Evolutionary conservation across 768 basidiomycete species (phyloP), one percentile per base, ranked within the genome.

Genomic region (Mycena pura): DNA sequence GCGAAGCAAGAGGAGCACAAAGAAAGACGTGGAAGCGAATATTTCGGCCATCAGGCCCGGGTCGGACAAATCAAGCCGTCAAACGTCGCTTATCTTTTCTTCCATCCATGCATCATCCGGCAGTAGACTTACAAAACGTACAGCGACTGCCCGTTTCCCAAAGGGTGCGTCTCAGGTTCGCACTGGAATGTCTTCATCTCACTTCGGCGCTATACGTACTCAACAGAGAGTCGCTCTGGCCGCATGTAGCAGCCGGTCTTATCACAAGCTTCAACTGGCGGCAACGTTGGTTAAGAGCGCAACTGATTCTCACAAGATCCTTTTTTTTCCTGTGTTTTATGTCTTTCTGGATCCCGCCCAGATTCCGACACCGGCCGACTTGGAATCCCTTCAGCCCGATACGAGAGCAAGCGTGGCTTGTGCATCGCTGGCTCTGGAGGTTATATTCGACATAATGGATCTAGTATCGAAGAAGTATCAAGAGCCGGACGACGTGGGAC

Each of bases 101-200:
- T 24, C 11, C 45, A 27, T 29, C 15, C 45, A 47, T 47, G 45
- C 45, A 47, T 36, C 34, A 36, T 47, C 45, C 29, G 52, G 52
- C 52, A 54, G 41, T 54, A 22, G 41, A 54, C 28, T 31, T 41
- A 22, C 52, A 31, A 29, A 43, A 44, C 29, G 27, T 55, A 55
- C 53, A 55, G 11, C 53, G 53, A 8, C 53, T 55, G 43, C 43
- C 53, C 22, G 43, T 55, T 43, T 45, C 43, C 22, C 43, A 45
- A 45, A 45, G 53, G 22, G 53, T 55, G 32, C 43, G 41, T 44
- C 11, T 43, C 34, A 17, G 34, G 17, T 36, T 36, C 34, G 9
- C 34, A 36, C 34, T 36, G 28, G 39, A 31, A 21, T 31, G 51
- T 6, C 25, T 14, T 53, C 28, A 53, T 53, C 51, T 53, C 19